Evolutionary conservation across 2,329 filamentous ascomycete species (phyloP).

Genomic region (Trichoderma hamatum): DNA sequence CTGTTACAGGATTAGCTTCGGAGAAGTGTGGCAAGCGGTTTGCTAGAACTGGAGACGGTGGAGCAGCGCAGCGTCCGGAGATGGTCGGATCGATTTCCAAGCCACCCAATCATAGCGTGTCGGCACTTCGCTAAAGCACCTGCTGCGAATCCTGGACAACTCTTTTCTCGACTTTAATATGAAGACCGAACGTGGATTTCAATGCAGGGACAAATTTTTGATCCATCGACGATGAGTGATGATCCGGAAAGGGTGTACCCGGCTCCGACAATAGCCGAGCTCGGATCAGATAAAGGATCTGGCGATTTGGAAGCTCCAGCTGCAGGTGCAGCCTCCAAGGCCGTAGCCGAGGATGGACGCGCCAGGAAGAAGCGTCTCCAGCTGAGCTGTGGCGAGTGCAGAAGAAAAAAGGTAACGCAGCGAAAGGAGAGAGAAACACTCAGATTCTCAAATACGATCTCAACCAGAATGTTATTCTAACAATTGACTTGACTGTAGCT

Average conservation of each 20-base stretch:
- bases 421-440: background rate
- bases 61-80: constrained; percentile 11
- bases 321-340: background rate
- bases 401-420: constrained; percentile 23
- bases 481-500: background rate
- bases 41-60: background rate
- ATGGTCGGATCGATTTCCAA: constrained; percentile 12
- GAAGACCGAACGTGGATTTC: background rate
- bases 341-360: constrained; percentile 1
- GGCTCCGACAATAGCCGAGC: constrained; percentile 18
- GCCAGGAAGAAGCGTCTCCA: constrained; percentile 21
- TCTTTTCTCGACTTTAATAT: constrained; percentile 5
- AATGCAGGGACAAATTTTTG: background rate
- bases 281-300: background rate
- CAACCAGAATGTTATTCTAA: background rate
- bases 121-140: background rate
- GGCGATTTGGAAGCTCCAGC: background rate
- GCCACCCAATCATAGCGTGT: constrained; percentile 11
- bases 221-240: constrained; percentile 1
- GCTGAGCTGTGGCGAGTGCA: constrained; percentile 15
- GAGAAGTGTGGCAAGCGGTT: background rate
- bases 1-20: constrained; percentile 5
- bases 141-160: constrained; percentile 1
- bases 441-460: too few species aligned
- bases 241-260: constrained; percentile 11